Conservation (phyloP, 176 grass and related monocot genomes). For the Pharus latifolius region DNA sequence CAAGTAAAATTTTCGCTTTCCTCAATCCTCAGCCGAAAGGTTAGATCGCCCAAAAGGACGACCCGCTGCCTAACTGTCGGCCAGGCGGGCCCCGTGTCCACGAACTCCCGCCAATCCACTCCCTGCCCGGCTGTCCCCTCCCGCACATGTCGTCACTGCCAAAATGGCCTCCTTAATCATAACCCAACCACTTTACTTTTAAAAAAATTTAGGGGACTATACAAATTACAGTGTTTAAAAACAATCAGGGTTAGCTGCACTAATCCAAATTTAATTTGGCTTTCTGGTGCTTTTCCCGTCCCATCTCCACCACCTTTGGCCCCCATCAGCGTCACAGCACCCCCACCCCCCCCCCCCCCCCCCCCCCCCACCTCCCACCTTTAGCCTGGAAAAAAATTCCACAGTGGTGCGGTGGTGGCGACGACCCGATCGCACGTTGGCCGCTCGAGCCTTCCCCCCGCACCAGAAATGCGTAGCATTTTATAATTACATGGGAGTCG, state of each 20-base stretch:
- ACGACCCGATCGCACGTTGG: slow-evolving; percentile 32
- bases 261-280: not conserved
- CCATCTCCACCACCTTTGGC: not conserved
- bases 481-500: slow-evolving; percentile 32
- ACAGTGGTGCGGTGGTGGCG: slow-evolving; percentile 16
- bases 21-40: too few relatives aligned
- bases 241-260: slow-evolving; percentile 10
- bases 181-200: too few relatives aligned
- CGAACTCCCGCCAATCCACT: not conserved
- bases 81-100: slow-evolving; percentile 2
- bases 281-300: not conserved
- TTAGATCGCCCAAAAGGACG: slow-evolving; percentile 12
- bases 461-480: too few relatives aligned
- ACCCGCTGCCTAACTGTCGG: slow-evolving; percentile 29
- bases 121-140: not conserved
- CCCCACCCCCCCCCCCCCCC: not conserved
- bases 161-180: not conserved
- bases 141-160: slow-evolving; percentile 13
- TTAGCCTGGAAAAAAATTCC: slow-evolving; percentile 7
- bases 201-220: too few relatives aligned
- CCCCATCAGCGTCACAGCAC: not conserved
- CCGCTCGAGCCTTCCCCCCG: too few relatives aligned
- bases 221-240: too few relatives aligned
- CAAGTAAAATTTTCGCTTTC: too few relatives aligned
- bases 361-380: slow-evolving; percentile 3